Evolutionary conservation across 2,329 filamentous ascomycete genomes (phyloP), one percentile per base, ranked within the genome.

Genomic region (Scolecobasidium constrictum): DNA sequence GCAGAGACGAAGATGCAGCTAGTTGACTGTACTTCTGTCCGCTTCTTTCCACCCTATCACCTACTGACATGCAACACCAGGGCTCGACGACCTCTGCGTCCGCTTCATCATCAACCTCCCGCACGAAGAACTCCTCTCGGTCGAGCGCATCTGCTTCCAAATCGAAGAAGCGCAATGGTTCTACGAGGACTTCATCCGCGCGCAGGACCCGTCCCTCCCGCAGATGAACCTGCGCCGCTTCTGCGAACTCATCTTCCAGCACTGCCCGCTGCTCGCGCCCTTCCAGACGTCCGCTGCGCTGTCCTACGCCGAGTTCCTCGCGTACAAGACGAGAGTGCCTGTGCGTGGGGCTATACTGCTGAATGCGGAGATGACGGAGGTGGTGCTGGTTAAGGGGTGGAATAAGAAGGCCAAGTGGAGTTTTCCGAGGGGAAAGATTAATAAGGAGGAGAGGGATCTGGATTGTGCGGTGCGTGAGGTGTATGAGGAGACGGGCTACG

Each of bases 111-210:
- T 96, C 64, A 96, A 98, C 66, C 77, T 96, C 48, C 92, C 93
- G 36, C 75, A 84, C 50, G 86, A 92, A 63, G 92, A 98, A 63
- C 76, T 96, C 37, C 79, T 81, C 51, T 87, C 85, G 2, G 84
- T 94, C 45, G 86, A 87, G 59, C 83, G 92, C 58, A 92, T 98
- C 65, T 96, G 90, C 66, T 98, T 98, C 62, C 88, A 96, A 66
- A 84, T 98, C 53, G 92, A 98, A 65, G 93, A 98, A 66, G 92
- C 92, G 54, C 93, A 98, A 78, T 98, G 92, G 92, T 98, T 94
- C 66, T 98, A 98, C 76, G 92, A 98, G 71, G 92, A 98, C 65
- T 98, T 98, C 60, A 86, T 98, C 60, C 85, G 92, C 38, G 88
- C 90, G 31, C 71, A 92, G 49, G 84, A 95, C 62, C 81, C 87